These are phyloP conservation scores for Aphanomyces euteiches DNA, from an alignment of 352 stramenopile genomes.

Conservation along the genomic window DNA sequence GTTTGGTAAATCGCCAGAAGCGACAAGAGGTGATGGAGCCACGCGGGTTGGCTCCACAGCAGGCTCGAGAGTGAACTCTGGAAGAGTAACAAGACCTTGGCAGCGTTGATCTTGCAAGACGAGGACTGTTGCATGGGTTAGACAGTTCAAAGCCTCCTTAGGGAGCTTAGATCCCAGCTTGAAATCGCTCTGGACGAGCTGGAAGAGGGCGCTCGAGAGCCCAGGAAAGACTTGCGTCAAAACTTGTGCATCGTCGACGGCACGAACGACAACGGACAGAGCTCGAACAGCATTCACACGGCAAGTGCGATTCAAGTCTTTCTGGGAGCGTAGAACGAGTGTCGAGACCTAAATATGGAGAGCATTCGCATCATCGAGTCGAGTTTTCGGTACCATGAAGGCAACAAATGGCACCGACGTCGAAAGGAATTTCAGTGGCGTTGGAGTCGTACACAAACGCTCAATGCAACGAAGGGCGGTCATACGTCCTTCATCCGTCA, in stretches of 20 bases:
- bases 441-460: background rate
- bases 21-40: background rate
- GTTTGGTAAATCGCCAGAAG: background rate
- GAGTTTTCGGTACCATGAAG: constrained; percentile 5
- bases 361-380: background rate
- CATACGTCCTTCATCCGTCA: constrained; percentile 6
- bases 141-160: constrained; percentile 54
- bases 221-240: constrained; percentile 72
- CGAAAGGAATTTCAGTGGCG: constrained; percentile 5
- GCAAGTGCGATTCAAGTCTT: constrained; percentile 8
- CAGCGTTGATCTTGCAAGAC: constrained; percentile 41
- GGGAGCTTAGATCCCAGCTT: constrained; percentile 59
- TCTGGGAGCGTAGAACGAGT: constrained; percentile 7
- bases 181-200: constrained; percentile 56
- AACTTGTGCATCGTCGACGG: constrained; percentile 37
- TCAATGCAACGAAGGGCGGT: background rate
- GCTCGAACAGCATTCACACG: constrained; percentile 10
- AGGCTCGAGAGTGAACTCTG: constrained; percentile 17
- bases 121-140: constrained; percentile 36
- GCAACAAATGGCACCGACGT: constrained; percentile 10
- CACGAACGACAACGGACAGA: background rate
- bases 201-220: constrained; percentile 59
- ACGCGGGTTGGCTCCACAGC: background rate
- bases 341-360: constrained; percentile 1
- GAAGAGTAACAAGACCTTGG: constrained; percentile 16